Conservation (phyloP, 371 early-diverging fungal genomes). For the Mortierella sp. region DNA sequence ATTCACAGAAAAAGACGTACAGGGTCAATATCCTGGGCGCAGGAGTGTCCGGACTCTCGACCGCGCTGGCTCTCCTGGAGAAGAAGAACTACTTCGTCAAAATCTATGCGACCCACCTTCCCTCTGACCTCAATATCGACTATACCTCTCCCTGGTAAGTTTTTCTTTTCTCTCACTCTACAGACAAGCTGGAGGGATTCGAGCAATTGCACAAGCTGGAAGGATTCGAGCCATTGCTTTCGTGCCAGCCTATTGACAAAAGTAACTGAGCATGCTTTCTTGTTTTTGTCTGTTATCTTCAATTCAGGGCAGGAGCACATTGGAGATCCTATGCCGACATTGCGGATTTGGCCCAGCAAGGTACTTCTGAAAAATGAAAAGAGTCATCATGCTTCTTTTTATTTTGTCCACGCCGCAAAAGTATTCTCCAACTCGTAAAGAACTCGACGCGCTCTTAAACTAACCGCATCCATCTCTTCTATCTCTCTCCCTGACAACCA, state of each 20-base stretch:
- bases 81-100: constrained; percentile 64
- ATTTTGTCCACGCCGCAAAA: neutral
- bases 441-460: neutral
- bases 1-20: constrained; percentile 26
- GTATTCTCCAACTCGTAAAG: neutral
- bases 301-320: constrained; percentile 76
- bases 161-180: neutral
- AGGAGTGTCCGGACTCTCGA: constrained; percentile 84
- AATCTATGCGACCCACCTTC: constrained; percentile 70
- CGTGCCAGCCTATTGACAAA: neutral
- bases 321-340: constrained; percentile 68
- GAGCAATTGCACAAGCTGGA: neutral
- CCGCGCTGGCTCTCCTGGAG: constrained; percentile 66
- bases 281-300: constrained; percentile 4
- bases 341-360: constrained; percentile 59
- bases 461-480: neutral
- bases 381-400: neutral
- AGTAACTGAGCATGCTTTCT: neutral
- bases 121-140: constrained; percentile 67
- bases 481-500: neutral
- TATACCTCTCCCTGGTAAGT: constrained; percentile 78
- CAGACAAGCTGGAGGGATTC: neutral
- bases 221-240: neutral
- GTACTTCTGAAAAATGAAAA: constrained; percentile 30
- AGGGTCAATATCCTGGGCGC: constrained; percentile 76